Conservation (phyloP, 2,329 filamentous ascomycete species). For the Colletotrichum sp. region DNA sequence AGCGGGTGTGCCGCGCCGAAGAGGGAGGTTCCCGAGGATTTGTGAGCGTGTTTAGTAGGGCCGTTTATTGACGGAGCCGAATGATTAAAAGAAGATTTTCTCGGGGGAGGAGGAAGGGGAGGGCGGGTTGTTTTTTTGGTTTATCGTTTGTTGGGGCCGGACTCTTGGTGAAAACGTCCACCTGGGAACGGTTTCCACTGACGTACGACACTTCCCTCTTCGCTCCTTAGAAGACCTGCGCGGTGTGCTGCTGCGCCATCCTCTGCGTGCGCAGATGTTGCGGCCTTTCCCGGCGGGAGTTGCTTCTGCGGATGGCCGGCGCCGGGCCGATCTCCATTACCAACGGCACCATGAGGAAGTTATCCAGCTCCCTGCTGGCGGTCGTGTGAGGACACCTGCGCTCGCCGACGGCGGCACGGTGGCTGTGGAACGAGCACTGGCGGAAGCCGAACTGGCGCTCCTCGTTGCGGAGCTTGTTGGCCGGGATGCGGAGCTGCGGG, state of each 20-base stretch:
- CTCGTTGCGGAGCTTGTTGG: constrained; percentile 59
- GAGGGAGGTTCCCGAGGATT: background rate
- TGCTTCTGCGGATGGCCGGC: background rate
- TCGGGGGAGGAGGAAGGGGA: background rate
- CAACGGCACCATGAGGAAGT: constrained; percentile 23
- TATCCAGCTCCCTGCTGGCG: constrained; percentile 15
- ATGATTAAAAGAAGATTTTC: background rate
- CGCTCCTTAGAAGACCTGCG: background rate
- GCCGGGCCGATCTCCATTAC: constrained; percentile 14
- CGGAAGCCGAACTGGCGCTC: constrained; percentile 66
- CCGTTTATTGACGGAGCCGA: background rate
- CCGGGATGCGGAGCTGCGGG: constrained; percentile 62
- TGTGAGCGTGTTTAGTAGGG: background rate
- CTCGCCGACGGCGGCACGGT: constrained; percentile 59
- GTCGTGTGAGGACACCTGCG: constrained; percentile 53
- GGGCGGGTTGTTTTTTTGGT: background rate
- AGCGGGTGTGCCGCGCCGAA: background rate
- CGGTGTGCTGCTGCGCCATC: background rate
- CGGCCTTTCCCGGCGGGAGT: background rate
- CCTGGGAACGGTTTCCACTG: background rate
- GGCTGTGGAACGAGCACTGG: constrained; percentile 66
- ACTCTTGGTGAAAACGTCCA: background rate
- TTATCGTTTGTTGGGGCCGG: background rate
- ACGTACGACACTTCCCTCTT: background rate
- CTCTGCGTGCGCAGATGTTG: background rate